phyloP scores from a whole-genome alignment of 2,329 filamentous ascomycete genomes.

The Ceratocystis harringtonii region DNA sequence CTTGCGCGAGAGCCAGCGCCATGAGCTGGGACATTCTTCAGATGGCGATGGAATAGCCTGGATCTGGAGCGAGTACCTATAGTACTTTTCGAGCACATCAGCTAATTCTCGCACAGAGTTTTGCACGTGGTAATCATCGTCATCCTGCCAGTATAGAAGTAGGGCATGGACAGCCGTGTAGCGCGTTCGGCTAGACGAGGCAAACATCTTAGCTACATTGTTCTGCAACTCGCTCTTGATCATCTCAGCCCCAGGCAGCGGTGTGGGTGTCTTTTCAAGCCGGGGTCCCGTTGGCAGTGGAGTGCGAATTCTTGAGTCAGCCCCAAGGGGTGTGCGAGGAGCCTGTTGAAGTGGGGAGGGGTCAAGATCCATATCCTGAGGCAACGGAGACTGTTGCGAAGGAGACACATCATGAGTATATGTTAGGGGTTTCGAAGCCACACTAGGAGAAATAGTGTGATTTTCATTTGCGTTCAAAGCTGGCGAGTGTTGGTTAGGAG shows the following conservation, averaged over 20 bases:
- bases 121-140: slow-evolving; percentile 28
- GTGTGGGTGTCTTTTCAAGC: slow-evolving; percentile 34
- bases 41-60: slow-evolving; percentile 35
- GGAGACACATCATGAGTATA: slow-evolving; percentile 27
- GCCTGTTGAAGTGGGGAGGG: slow-evolving; percentile 25
- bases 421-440: slow-evolving; percentile 23
- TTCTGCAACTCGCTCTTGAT: slow-evolving; percentile 39
- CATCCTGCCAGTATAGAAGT: slow-evolving; percentile 43
- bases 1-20: slow-evolving; percentile 38
- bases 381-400: slow-evolving; percentile 19
- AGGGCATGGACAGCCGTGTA: slow-evolving; percentile 39
- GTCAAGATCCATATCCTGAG: slow-evolving; percentile 44
- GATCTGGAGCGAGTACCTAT: slow-evolving; percentile 36
- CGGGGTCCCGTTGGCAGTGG: slow-evolving; percentile 42
- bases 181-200: slow-evolving; percentile 35
- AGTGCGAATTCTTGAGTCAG: slow-evolving; percentile 38
- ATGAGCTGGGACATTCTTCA: slow-evolving; percentile 34
- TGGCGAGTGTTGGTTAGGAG: neutral
- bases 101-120: slow-evolving; percentile 33
- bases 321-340: slow-evolving; percentile 28
- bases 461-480: neutral
- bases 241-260: slow-evolving; percentile 35
- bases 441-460: slow-evolving; percentile 2
- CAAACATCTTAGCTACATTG: slow-evolving; percentile 34
- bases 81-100: slow-evolving; percentile 36